Conservation (phyloP, 805 yeast genomes). For the Saccharomycodes ludwigii region DNA sequence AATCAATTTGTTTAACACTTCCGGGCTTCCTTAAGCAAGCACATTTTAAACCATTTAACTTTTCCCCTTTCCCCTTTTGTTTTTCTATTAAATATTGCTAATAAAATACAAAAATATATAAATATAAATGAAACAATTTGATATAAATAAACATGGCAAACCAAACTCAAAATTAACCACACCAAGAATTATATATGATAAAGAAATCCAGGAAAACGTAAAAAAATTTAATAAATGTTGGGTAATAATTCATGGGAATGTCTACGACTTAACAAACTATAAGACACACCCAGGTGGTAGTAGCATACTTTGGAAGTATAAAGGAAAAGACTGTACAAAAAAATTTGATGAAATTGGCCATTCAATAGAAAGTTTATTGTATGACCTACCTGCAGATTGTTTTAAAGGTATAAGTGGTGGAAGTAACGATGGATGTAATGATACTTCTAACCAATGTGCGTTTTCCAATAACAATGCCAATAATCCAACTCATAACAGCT, state of each 20-base stretch:
- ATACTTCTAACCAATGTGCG: no score
- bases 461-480: no score
- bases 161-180: neutral
- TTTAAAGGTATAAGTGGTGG: conserved; percentile 38
- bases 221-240: conserved; percentile 14
- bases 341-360: conserved; percentile 19
- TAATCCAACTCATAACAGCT: no score
- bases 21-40: no score
- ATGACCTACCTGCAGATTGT: conserved; percentile 37
- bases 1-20: no score
- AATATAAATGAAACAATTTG: neutral
- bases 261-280: conserved; percentile 13
- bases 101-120: neutral
- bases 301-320: conserved; percentile 13
- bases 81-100: no score
- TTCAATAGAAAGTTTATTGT: conserved; percentile 21
- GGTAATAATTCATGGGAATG: conserved; percentile 15
- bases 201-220: conserved; percentile 10
- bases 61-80: no score
- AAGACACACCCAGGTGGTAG: conserved; percentile 19
- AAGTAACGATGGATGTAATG: neutral
- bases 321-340: conserved; percentile 17
- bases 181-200: conserved; percentile 2
- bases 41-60: no score
- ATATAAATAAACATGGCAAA: neutral